These are phyloP conservation scores for Moesziomyces sp. DNA, from an alignment of 1,284 basidiomycete species.

Conservation along the genomic window DNA sequence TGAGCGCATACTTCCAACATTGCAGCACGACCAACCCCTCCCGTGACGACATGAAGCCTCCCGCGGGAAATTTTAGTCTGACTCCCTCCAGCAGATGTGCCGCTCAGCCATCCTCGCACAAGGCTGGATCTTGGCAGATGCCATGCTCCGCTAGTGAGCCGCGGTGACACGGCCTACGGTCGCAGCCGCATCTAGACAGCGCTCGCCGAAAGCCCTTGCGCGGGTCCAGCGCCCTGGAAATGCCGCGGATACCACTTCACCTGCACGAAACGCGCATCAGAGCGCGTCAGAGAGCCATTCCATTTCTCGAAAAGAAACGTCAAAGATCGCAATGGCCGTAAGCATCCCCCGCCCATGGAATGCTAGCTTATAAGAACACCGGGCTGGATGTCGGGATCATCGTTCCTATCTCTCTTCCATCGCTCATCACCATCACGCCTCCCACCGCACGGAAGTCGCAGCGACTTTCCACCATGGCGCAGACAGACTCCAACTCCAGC, in stretches of 20 bases:
- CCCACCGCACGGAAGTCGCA: not conserved
- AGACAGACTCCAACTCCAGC: conserved; percentile 11
- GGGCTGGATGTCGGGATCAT: too few relatives aligned
- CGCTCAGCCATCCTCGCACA: not conserved
- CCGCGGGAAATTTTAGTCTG: not conserved
- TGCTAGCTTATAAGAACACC: not conserved
- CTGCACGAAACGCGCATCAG: not conserved
- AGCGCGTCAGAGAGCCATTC: not conserved
- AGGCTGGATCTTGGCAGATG: not conserved
- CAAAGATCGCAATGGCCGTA: not conserved
- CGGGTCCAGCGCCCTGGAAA: not conserved
- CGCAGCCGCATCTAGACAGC: not conserved
- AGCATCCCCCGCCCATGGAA: not conserved
- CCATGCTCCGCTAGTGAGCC: too few relatives aligned
- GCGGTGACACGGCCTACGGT: too few relatives aligned
- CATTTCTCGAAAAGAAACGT: not conserved
- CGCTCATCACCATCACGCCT: too few relatives aligned
- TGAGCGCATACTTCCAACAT: not conserved
- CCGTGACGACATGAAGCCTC: not conserved
- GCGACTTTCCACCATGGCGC: not conserved
- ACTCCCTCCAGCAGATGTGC: not conserved
- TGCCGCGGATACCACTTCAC: not conserved
- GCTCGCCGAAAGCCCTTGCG: too few relatives aligned
- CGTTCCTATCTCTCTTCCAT: too few relatives aligned
- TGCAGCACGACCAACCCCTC: too few relatives aligned